These are phyloP conservation scores for Brassica cretica DNA, from an alignment of 345 rosid genomes.

Conservation along the genomic window DNA sequence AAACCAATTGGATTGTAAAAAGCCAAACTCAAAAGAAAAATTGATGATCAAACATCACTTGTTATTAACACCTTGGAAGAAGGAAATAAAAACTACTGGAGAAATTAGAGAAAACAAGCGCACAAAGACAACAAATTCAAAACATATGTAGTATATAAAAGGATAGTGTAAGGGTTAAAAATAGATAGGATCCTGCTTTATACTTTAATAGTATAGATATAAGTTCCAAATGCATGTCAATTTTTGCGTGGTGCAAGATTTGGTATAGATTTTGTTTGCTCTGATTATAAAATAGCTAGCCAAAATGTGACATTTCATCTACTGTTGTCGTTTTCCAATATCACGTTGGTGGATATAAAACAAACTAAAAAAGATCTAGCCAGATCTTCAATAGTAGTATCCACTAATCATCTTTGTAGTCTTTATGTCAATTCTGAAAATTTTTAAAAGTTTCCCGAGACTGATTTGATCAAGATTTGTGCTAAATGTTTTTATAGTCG, in stretches of 20 bases:
- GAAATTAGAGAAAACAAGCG: too few relatives aligned
- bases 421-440: not conserved
- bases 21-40: too few relatives aligned
- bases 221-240: not conserved
- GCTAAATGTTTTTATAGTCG: not conserved
- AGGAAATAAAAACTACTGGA: too few relatives aligned
- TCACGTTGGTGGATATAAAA: constrained; percentile 11
- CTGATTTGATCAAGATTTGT: not conserved
- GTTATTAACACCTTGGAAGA: too few relatives aligned
- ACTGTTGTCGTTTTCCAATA: constrained; percentile 9
- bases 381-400: not conserved
- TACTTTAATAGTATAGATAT: not conserved
- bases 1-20: too few relatives aligned
- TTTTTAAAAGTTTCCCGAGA: not conserved
- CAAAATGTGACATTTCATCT: constrained; percentile 10
- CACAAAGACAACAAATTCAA: too few relatives aligned
- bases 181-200: too few relatives aligned
- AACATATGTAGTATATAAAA: too few relatives aligned
- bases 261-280: not conserved
- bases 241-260: not conserved
- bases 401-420: not conserved
- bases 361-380: not conserved
- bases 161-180: too few relatives aligned
- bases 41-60: too few relatives aligned
- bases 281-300: not conserved